A percentile compares a stretch with the other conserved stretches of the same genome.
Conservation (phyloP, 1,139 yeast species). For the Blastobotrys illinoisensis region DNA sequence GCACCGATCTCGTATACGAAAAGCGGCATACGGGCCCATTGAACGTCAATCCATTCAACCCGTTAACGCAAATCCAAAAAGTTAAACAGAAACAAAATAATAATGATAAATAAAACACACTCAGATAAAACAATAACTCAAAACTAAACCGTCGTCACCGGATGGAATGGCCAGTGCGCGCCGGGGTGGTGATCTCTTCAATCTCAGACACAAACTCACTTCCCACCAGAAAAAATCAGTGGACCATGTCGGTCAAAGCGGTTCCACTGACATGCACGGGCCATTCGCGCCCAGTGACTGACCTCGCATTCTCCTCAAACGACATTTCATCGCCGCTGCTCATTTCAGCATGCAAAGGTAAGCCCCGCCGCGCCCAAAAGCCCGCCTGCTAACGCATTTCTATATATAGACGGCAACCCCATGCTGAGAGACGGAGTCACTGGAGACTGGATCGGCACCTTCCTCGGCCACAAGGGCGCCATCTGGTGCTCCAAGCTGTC, state of each 20-base stretch:
- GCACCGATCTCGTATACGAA: no score
- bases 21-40: no score
- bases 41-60: no score
- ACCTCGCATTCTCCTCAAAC: slow-evolving; percentile 28
- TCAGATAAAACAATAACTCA: no score
- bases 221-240: not conserved
- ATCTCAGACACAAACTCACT: not conserved
- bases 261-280: slow-evolving; percentile 36
- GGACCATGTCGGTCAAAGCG: slow-evolving; percentile 22
- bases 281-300: slow-evolving; percentile 38
- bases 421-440: slow-evolving; percentile 36
- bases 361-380: not conserved
- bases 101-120: no score
- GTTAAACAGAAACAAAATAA: no score
- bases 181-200: not conserved
- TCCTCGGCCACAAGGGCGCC: slow-evolving; percentile 37
- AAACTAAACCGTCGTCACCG: no score
- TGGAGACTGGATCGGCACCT: slow-evolving; percentile 39
- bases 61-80: no score
- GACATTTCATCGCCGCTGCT: slow-evolving; percentile 13
- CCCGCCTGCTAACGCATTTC: not conserved
- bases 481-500: slow-evolving; percentile 35
- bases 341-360: slow-evolving; percentile 36
- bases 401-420: slow-evolving; percentile 33
- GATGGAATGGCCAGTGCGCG: not conserved